phyloP scores from a whole-genome alignment of 1,284 basidiomycete genomes.

The Ceratorhiza oryzae-sativae region DNA sequence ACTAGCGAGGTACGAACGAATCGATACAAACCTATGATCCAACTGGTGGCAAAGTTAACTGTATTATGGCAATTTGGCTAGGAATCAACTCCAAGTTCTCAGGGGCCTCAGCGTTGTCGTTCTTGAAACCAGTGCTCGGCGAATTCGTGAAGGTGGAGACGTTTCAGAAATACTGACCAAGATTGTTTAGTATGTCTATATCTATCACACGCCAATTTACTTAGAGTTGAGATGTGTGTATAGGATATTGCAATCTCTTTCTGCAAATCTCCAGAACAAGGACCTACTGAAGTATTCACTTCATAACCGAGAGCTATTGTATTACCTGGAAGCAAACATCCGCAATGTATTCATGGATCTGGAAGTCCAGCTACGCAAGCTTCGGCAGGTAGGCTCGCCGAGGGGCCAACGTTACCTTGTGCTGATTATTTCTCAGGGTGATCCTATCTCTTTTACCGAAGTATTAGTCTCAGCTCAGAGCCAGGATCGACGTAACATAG shows the following conservation, averaged over 20 bases:
- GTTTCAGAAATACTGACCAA: not conserved
- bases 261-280: too few species aligned
- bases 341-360: too few species aligned
- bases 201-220: not conserved
- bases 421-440: too few species aligned
- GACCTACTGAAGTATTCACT: too few species aligned
- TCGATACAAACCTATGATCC: too few species aligned
- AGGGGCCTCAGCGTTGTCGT: not conserved
- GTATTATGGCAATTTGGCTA: not conserved
- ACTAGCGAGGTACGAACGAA: not conserved
- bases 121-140: conserved; percentile 2
- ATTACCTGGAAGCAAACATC: too few species aligned
- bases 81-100: conserved; percentile 9
- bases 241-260: conserved; percentile 7
- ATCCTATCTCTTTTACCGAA: too few species aligned
- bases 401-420: too few species aligned
- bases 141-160: not conserved
- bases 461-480: too few species aligned
- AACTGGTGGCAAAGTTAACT: not conserved
- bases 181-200: not conserved
- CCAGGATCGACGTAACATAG: conserved; percentile 10
- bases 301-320: too few species aligned
- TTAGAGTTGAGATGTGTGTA: not conserved
- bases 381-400: too few species aligned
- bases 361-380: too few species aligned